These are phyloP conservation scores for Phyllosticta ampelicida DNA, from an alignment of 2,329 filamentous ascomycete genomes.

Conservation along the genomic window DNA sequence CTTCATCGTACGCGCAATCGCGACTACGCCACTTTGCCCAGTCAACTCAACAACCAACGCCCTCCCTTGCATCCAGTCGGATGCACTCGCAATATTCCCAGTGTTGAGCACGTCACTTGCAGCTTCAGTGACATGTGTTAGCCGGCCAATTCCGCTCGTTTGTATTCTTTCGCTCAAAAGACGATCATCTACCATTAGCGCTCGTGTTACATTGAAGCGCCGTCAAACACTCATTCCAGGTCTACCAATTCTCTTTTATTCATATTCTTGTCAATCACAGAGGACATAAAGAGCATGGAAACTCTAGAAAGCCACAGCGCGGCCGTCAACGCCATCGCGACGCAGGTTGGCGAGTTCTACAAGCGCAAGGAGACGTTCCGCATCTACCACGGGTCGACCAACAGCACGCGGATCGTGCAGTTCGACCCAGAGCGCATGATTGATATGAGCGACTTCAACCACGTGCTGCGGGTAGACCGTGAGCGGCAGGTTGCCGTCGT, in stretches of 20 bases:
- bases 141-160: neutral
- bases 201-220: neutral
- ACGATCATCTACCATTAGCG: neutral
- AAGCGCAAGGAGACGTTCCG: constrained; percentile 38
- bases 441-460: constrained; percentile 39
- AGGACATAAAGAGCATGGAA: neutral
- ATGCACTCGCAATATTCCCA: neutral
- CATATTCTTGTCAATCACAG: neutral
- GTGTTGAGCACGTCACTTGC: neutral
- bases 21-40: neutral
- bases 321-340: constrained; percentile 28
- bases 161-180: neutral
- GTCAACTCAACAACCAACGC: neutral
- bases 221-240: neutral
- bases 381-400: constrained; percentile 48
- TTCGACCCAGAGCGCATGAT: constrained; percentile 33
- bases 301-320: constrained; percentile 24
- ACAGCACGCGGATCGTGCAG: constrained; percentile 38
- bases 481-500: constrained; percentile 40
- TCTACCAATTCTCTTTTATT: neutral
- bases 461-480: constrained; percentile 36
- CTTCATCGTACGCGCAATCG: neutral
- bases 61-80: neutral
- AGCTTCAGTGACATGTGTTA: neutral
- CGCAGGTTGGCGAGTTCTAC: constrained; percentile 36